Evolutionary conservation across 768 basidiomycete genomes (phyloP).

Genomic region (Boletus rufocinnamomeus): DNA sequence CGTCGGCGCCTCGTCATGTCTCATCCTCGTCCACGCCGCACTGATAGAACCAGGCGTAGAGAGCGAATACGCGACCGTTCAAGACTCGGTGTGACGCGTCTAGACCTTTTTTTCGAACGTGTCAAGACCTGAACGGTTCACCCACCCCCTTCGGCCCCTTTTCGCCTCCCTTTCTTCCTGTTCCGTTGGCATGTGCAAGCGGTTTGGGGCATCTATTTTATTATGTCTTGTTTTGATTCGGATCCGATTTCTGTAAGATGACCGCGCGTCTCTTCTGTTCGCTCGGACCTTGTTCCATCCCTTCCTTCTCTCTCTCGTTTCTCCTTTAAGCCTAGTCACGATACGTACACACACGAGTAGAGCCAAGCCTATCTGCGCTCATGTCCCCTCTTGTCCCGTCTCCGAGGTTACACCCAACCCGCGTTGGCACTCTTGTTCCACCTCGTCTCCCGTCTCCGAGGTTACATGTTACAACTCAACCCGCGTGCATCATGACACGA

Average conservation of each 20-base stretch:
- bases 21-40: constrained; percentile 85
- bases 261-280: background rate
- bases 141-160: background rate
- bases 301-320: background rate
- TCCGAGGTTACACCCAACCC: background rate
- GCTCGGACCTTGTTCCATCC: background rate
- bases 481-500: background rate
- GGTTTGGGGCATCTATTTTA: background rate
- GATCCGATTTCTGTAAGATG: background rate
- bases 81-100: constrained; percentile 52
- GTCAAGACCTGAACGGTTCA: background rate
- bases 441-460: background rate
- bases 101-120: no score
- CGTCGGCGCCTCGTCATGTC: constrained; percentile 79
- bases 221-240: background rate
- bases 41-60: constrained; percentile 94
- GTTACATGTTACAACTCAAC: background rate
- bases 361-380: background rate
- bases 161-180: background rate
- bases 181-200: background rate
- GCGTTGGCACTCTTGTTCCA: no score
- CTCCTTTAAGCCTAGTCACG: background rate
- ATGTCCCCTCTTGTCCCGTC: background rate
- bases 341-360: background rate
- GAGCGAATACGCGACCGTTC: constrained; percentile 84